Percentiles rank a stretch among this genome's conserved stretches.
Conservation (phyloP, 2,329 filamentous ascomycete genomes). For the Ceratocystis harringtonii region DNA sequence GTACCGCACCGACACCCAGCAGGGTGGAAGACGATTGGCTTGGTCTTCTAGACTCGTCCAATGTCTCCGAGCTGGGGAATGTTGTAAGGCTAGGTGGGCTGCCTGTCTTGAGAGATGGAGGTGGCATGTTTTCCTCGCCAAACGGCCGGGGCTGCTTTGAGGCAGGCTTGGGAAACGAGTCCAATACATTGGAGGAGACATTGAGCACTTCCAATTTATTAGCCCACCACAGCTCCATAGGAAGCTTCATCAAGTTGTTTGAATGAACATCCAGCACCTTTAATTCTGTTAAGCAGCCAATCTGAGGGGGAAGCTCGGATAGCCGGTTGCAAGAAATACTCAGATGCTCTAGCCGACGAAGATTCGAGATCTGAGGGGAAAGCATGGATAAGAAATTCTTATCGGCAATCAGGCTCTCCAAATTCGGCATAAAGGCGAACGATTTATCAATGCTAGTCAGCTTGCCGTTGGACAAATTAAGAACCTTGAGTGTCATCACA, state of each 20-base stretch:
- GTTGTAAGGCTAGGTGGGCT: slow-evolving; percentile 33
- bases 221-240: slow-evolving; percentile 92
- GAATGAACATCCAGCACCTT: slow-evolving; percentile 76
- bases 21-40: slow-evolving; percentile 70
- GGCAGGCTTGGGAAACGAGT: slow-evolving; percentile 75
- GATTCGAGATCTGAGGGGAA: slow-evolving; percentile 67
- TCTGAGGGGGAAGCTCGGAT: slow-evolving; percentile 67
- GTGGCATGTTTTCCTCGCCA: slow-evolving; percentile 33
- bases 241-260: slow-evolving; percentile 81
- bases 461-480: slow-evolving; percentile 86
- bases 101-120: slow-evolving; percentile 25
- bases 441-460: slow-evolving; percentile 78
- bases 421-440: slow-evolving; percentile 72
- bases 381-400: slow-evolving; percentile 92
- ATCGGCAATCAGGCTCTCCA: slow-evolving; percentile 79
- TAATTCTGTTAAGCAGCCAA: slow-evolving; percentile 75
- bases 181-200: slow-evolving; percentile 84
- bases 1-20: slow-evolving; percentile 61
- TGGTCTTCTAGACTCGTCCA: slow-evolving; percentile 48
- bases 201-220: slow-evolving; percentile 82
- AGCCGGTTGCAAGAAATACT: slow-evolving; percentile 89
- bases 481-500: slow-evolving; percentile 65
- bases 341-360: slow-evolving; percentile 74
- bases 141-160: slow-evolving; percentile 49
- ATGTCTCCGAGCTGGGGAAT: slow-evolving; percentile 63